These are phyloP conservation scores for Wickerhamomyces bovis DNA, from an alignment of 805 yeast genomes.

Conservation along the genomic window DNA sequence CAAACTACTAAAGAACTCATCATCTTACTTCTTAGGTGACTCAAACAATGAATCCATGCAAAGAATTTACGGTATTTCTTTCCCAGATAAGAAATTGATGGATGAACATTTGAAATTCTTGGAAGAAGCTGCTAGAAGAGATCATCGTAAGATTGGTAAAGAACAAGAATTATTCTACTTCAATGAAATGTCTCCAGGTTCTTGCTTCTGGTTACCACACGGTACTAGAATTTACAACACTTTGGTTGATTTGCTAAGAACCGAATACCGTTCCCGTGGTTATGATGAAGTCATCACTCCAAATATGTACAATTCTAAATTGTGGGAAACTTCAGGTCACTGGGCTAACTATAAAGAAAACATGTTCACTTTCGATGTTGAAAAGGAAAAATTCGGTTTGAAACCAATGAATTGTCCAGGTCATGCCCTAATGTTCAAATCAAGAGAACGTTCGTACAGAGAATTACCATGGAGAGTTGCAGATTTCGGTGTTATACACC, in stretches of 20 bases:
- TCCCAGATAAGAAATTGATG: slow-evolving; percentile 97
- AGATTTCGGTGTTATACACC: slow-evolving; percentile 94
- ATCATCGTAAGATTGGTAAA: slow-evolving; percentile 92
- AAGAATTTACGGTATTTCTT: slow-evolving; percentile 95
- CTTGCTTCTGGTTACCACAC: slow-evolving; percentile 98
- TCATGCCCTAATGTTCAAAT: slow-evolving; percentile 88
- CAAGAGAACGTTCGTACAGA: slow-evolving; percentile 91
- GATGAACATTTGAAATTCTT: slow-evolving; percentile 90
- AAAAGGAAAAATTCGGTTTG: slow-evolving; percentile 89
- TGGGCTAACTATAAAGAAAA: slow-evolving; percentile 97
- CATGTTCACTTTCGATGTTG: slow-evolving; percentile 95
- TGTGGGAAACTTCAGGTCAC: slow-evolving; percentile 99
- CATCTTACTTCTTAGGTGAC: slow-evolving; percentile 94
- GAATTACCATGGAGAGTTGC: slow-evolving; percentile 99
- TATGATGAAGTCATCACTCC: slow-evolving; percentile 99
- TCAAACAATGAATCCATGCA: slow-evolving; percentile 89
- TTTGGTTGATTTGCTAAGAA: slow-evolving; percentile 70
- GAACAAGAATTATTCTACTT: slow-evolving; percentile 95
- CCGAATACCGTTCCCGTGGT: slow-evolving; percentile 88
- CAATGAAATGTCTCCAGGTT: slow-evolving; percentile 96
- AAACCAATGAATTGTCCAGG: slow-evolving; percentile 94
- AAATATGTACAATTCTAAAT: slow-evolving; percentile 93
- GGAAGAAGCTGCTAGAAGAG: slow-evolving; percentile 94
- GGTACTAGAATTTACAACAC: slow-evolving; percentile 96
- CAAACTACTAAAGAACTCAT: slow-evolving; percentile 90